phyloP scores from a whole-genome alignment of 805 yeast genomes.

The Scheffersomyces coipomensis region DNA sequence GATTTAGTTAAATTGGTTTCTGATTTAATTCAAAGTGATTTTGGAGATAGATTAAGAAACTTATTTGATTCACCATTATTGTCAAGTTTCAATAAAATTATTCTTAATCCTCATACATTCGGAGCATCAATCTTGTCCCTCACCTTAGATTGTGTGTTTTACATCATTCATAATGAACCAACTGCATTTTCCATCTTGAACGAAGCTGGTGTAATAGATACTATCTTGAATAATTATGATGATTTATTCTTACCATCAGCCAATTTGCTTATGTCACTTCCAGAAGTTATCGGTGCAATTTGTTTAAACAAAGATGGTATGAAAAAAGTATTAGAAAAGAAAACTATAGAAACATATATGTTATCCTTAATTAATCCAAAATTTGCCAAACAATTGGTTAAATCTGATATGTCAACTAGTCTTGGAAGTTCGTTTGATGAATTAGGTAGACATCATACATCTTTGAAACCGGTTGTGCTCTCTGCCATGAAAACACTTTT shows the following conservation, averaged over 20 bases:
- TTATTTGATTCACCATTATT: conserved; percentile 83
- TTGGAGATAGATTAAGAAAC: conserved; percentile 82
- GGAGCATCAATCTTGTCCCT: conserved; percentile 65
- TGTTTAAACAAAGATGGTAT: conserved; percentile 76
- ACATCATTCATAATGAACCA: conserved; percentile 85
- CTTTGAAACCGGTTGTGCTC: conserved; percentile 58
- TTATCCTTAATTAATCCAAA: conserved; percentile 46
- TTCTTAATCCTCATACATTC: conserved; percentile 56
- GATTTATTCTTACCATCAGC: conserved; percentile 56
- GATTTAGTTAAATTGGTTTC: conserved; percentile 62
- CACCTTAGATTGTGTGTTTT: conserved; percentile 61
- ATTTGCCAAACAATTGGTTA: conserved; percentile 52
- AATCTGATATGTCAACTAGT: conserved; percentile 47
- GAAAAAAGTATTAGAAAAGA: conserved; percentile 45
- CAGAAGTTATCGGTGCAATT: conserved; percentile 80
- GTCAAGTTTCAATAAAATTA: conserved; percentile 54
- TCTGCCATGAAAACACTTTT: conserved; percentile 42
- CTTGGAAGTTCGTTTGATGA: conserved; percentile 76
- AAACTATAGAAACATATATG: conserved; percentile 45
- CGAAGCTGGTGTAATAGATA: conserved; percentile 73
- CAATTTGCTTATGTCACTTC: conserved; percentile 58
- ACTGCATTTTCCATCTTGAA: conserved; percentile 78
- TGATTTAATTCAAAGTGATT: conserved; percentile 65
- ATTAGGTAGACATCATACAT: conserved; percentile 79
- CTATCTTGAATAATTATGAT: conserved; percentile 58